Percentiles rank a stretch among this genome's conserved stretches.
Conservation (phyloP, 805 yeast genomes). For the Teunomyces stri region DNA sequence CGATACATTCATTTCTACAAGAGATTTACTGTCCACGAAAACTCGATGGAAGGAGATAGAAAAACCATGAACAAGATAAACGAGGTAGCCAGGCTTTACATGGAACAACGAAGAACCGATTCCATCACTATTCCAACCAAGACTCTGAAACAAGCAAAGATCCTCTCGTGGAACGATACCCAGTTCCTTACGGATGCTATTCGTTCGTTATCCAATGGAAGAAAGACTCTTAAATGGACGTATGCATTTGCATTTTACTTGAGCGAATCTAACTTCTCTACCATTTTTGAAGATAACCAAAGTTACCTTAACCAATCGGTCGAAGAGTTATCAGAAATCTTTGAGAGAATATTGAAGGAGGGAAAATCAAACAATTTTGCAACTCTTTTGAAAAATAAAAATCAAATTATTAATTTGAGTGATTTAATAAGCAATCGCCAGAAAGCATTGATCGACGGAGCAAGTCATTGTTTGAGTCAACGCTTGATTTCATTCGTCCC, state of each 20-base stretch:
- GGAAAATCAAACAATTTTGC: constrained; percentile 17
- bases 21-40: constrained; percentile 72
- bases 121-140: constrained; percentile 14
- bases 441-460: constrained; percentile 41
- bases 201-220: constrained; percentile 58
- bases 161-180: constrained; percentile 78
- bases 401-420: constrained; percentile 41
- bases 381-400: constrained; percentile 34
- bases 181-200: constrained; percentile 79
- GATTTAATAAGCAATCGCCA: constrained; percentile 42
- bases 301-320: constrained; percentile 60
- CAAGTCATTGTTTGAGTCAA: constrained; percentile 40
- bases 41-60: constrained; percentile 70
- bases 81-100: constrained; percentile 59
- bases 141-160: constrained; percentile 8
- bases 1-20: constrained; percentile 75
- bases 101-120: constrained; percentile 49
- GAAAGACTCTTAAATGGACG: constrained; percentile 86
- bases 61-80: constrained; percentile 63
- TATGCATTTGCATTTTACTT: constrained; percentile 77
- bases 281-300: constrained; percentile 71
- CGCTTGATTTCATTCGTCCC: constrained; percentile 22
- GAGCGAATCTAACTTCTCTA: constrained; percentile 49
- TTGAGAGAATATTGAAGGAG: constrained; percentile 41
- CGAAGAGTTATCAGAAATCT: constrained; percentile 63